Conservation (phyloP, 768 basidiomycete genomes). For the Collybia mongolica region DNA sequence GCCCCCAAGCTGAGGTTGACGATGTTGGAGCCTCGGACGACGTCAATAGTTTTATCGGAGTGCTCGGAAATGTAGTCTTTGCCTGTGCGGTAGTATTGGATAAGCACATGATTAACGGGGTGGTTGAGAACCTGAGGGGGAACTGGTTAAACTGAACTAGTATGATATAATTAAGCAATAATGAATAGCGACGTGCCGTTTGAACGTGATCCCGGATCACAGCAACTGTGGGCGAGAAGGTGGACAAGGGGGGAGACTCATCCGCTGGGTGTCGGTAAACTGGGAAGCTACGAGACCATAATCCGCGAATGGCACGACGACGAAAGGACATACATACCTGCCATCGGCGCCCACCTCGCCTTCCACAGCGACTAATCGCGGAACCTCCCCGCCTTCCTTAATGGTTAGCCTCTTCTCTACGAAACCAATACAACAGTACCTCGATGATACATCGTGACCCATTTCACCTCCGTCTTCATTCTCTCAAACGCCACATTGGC, state of each 20-base stretch:
- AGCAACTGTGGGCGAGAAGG: slow-evolving; percentile 69
- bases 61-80: slow-evolving; percentile 85
- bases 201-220: slow-evolving; percentile 65
- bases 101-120: slow-evolving; percentile 80
- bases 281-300: slow-evolving; percentile 49
- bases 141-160: not conserved
- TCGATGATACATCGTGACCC: slow-evolving; percentile 74
- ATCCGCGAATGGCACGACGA: not conserved
- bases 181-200: slow-evolving; percentile 22
- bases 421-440: slow-evolving; percentile 33
- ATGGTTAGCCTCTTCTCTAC: not conserved
- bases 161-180: not conserved
- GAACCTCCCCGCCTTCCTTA: slow-evolving; percentile 67
- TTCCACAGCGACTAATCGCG: slow-evolving; percentile 62
- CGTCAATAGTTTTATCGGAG: slow-evolving; percentile 84
- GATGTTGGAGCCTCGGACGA: slow-evolving; percentile 69
- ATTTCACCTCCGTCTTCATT: slow-evolving; percentile 63
- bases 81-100: slow-evolving; percentile 78
- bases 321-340: slow-evolving; percentile 23
- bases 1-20: slow-evolving; percentile 84
- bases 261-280: slow-evolving; percentile 85
- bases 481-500: slow-evolving; percentile 56
- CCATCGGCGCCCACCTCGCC: slow-evolving; percentile 48
- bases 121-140: slow-evolving; percentile 39
- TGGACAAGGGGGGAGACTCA: slow-evolving; percentile 63